Evolutionary conservation across 176 grass and related monocot species (phyloP).

Genomic region (Chrysopogon serrulatus): DNA sequence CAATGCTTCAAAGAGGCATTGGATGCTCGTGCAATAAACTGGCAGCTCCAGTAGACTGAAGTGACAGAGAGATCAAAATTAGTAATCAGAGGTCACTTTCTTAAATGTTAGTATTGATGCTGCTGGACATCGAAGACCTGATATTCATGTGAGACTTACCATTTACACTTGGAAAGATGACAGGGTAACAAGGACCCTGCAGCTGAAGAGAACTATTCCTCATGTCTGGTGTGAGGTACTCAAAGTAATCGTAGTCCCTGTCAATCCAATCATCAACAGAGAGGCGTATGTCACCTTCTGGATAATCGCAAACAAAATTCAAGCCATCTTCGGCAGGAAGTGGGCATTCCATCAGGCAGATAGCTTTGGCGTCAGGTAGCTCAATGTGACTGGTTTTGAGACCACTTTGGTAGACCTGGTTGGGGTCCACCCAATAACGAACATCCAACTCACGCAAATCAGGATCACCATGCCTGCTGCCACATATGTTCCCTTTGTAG

Average conservation of each 20-base stretch:
- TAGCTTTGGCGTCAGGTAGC: slow-evolving; percentile 66
- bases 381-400: slow-evolving; percentile 49
- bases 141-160: slow-evolving; percentile 32
- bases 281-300: slow-evolving; percentile 84
- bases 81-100: not conserved
- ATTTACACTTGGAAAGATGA: slow-evolving; percentile 97
- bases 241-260: slow-evolving; percentile 96
- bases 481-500: slow-evolving; percentile 93
- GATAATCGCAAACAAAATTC: slow-evolving; percentile 93
- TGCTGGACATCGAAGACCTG: not conserved
- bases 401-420: slow-evolving; percentile 93
- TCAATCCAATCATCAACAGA: slow-evolving; percentile 92
- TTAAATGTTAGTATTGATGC: not conserved
- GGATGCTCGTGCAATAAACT: slow-evolving; percentile 85
- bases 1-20: slow-evolving; percentile 93
- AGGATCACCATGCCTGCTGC: slow-evolving; percentile 53
- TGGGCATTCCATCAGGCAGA: slow-evolving; percentile 97
- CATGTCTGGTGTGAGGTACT: slow-evolving; percentile 88
- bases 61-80: slow-evolving; percentile 19
- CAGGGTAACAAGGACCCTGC: slow-evolving; percentile 93
- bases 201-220: slow-evolving; percentile 86
- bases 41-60: slow-evolving; percentile 92
- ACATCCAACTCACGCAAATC: slow-evolving; percentile 79
- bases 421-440: slow-evolving; percentile 81
- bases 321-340: slow-evolving; percentile 76